phyloP scores from a whole-genome alignment of 495 filamentous ascomycete species.

The Xylaria grammica region DNA sequence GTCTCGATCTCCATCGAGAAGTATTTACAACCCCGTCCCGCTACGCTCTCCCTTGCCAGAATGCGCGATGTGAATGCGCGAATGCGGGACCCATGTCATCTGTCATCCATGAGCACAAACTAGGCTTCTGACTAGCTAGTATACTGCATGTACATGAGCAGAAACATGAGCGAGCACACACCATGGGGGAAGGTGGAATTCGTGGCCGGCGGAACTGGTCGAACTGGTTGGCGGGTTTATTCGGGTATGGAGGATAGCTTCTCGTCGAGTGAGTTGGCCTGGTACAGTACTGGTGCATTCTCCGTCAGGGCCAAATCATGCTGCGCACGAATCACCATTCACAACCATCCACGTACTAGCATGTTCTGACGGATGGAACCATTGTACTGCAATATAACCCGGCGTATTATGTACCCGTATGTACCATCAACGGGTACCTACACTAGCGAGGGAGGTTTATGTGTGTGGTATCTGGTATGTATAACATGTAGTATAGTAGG shows the following conservation, averaged over 20 bases:
- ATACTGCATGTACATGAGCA: too few relatives aligned
- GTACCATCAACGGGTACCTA: too few relatives aligned
- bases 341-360: conserved; percentile 31
- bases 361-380: conserved; percentile 27
- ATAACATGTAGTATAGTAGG: too few relatives aligned
- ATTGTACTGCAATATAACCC: conserved; percentile 26
- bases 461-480: too few relatives aligned
- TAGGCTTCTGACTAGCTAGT: too few relatives aligned
- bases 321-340: conserved; percentile 30
- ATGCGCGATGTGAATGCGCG: too few relatives aligned
- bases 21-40: conserved; percentile 2
- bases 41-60: not conserved
- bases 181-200: too few relatives aligned
- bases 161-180: too few relatives aligned
- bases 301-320: not conserved
- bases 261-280: conserved; percentile 14
- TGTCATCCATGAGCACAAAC: not conserved
- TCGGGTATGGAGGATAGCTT: not conserved
- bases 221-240: not conserved
- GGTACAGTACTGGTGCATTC: conserved; percentile 14
- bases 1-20: conserved; percentile 27
- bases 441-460: not conserved
- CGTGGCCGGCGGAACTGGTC: conserved; percentile 7
- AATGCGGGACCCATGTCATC: conserved; percentile 4
- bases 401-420: too few relatives aligned